These are phyloP conservation scores for Gymnopus androsaceus DNA, from an alignment of 1,284 basidiomycete species.

Conservation along the genomic window DNA sequence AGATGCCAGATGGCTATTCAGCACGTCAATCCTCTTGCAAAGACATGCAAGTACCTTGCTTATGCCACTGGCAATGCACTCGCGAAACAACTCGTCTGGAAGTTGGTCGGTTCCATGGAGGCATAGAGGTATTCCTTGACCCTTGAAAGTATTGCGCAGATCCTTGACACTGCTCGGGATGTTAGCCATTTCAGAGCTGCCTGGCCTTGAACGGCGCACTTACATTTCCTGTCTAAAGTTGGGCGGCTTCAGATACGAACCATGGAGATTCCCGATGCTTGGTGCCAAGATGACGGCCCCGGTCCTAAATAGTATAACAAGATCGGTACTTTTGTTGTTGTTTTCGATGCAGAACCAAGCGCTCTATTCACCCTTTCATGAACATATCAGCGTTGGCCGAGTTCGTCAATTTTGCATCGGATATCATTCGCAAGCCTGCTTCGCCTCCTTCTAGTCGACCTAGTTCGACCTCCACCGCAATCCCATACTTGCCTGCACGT, in stretches of 20 bases:
- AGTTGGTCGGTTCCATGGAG: conserved; percentile 50
- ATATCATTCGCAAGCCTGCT: conserved; percentile 48
- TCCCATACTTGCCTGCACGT: conserved; percentile 40
- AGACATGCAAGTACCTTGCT: conserved; percentile 38
- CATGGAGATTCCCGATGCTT: conserved; percentile 52
- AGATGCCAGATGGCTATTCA: neutral
- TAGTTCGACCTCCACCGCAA: conserved; percentile 52
- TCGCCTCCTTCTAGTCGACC: conserved; percentile 55
- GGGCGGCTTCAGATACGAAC: conserved; percentile 46
- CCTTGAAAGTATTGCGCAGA: conserved; percentile 37
- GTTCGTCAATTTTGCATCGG: conserved; percentile 49
- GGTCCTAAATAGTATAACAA: too few species aligned
- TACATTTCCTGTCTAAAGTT: conserved; percentile 50
- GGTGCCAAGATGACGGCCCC: conserved; percentile 49
- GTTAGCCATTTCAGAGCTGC: neutral
- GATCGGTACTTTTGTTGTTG: too few species aligned
- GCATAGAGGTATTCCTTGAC: conserved; percentile 38
- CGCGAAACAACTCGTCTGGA: conserved; percentile 43
- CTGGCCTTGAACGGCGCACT: conserved; percentile 11
- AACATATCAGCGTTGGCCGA: conserved; percentile 45
- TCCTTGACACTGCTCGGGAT: conserved; percentile 34
- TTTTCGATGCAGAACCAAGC: neutral
- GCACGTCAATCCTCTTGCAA: neutral
- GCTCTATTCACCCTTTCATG: conserved; percentile 38
- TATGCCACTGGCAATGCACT: conserved; percentile 48